These are phyloP conservation scores for Talaromyces islandicus DNA, from an alignment of 2,329 filamentous ascomycete genomes.

Conservation along the genomic window DNA sequence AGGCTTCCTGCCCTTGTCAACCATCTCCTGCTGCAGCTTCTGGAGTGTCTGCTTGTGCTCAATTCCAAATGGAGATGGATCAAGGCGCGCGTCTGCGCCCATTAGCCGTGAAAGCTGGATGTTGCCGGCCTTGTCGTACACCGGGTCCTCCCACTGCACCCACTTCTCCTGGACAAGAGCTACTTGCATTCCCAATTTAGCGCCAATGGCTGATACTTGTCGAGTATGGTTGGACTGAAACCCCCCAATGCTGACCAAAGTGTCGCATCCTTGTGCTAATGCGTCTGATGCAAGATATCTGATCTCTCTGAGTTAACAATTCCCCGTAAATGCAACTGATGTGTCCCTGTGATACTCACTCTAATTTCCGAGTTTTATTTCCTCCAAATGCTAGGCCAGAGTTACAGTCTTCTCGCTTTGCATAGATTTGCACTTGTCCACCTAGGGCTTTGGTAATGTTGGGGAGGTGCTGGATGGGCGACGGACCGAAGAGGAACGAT, in stretches of 20 bases:
- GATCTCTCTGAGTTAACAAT: background rate
- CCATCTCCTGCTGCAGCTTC: constrained; percentile 49
- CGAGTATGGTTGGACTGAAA: constrained; percentile 67
- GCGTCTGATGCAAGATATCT: constrained; percentile 61
- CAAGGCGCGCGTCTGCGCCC: constrained; percentile 46
- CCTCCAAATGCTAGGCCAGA: constrained; percentile 62
- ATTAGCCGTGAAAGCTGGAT: constrained; percentile 65
- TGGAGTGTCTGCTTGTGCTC: constrained; percentile 60
- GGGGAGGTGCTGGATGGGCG: constrained; percentile 62
- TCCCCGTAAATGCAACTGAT: background rate
- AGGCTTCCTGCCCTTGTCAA: constrained; percentile 51
- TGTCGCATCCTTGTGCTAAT: constrained; percentile 51
- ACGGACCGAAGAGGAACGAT: constrained; percentile 60
- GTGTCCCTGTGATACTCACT: constrained; percentile 22
- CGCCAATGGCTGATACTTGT: constrained; percentile 58
- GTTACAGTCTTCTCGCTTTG: constrained; percentile 68
- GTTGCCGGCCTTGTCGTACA: constrained; percentile 62
- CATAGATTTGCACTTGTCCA: constrained; percentile 56
- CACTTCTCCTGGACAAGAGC: constrained; percentile 60
- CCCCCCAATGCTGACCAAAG: constrained; percentile 61
- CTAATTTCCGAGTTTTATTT: constrained; percentile 65
- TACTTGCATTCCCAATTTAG: constrained; percentile 48
- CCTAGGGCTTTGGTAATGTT: constrained; percentile 58
- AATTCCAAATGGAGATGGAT: constrained; percentile 57
- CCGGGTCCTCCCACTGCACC: constrained; percentile 57